Evolutionary conservation across 768 basidiomycete genomes (phyloP).

Genomic region (Psilocybe azurescens): DNA sequence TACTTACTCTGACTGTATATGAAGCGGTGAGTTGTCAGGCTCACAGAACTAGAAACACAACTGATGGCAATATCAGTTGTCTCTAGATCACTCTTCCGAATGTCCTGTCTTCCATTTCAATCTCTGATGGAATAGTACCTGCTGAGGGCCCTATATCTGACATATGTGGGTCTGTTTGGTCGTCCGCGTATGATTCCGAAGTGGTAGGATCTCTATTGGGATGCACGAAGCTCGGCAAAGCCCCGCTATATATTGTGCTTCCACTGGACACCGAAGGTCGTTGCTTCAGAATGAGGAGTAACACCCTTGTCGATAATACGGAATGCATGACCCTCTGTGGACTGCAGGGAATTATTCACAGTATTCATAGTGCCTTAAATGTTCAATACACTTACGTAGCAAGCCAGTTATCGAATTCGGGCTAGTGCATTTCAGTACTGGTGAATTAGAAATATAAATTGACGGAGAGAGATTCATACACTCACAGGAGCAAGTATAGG

Average conservation of each 20-base stretch:
- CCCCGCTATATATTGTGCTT: neutral
- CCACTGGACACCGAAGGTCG: conserved; percentile 17
- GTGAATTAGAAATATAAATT: neutral
- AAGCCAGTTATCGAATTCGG: conserved; percentile 46
- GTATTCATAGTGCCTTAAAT: neutral
- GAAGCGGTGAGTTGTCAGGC: too few relatives aligned
- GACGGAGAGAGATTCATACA: neutral
- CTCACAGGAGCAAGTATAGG: conserved; percentile 42
- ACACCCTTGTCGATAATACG: conserved; percentile 45
- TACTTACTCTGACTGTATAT: too few relatives aligned
- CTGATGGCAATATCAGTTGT: too few relatives aligned
- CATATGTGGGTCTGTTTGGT: neutral
- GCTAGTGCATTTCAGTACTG: conserved; percentile 18
- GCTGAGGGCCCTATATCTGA: neutral
- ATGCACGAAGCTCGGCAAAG: neutral
- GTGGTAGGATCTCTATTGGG: neutral
- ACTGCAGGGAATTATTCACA: conserved; percentile 19
- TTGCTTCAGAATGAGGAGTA: conserved; percentile 44
- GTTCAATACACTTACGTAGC: conserved; percentile 34
- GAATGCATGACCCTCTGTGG: conserved; percentile 49
- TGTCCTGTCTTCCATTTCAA: neutral
- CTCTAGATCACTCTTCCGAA: too few relatives aligned
- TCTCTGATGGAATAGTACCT: neutral
- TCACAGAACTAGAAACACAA: too few relatives aligned
- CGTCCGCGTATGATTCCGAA: too few relatives aligned